These are phyloP conservation scores for Petunia axillaris DNA, from an alignment of 257 asterid genomes.

Conservation along the genomic window DNA sequence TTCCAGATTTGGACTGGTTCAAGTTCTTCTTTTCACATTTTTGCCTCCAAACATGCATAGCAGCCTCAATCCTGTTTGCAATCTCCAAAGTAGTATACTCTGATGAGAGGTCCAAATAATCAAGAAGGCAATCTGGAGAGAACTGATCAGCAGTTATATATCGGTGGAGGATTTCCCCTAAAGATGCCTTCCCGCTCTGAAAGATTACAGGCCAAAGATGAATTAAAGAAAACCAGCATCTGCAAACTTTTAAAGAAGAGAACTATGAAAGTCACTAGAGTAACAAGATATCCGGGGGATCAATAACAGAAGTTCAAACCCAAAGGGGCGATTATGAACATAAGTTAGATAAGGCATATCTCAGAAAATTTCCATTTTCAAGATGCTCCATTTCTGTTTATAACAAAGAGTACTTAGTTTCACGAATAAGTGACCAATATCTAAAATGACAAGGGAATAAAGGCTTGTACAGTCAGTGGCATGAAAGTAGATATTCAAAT, in stretches of 20 bases:
- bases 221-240: conserved; percentile 15
- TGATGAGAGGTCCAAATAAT: conserved; percentile 76
- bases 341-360: neutral
- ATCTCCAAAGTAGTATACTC: conserved; percentile 73
- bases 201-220: conserved; percentile 21
- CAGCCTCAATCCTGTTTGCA: conserved; percentile 78
- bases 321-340: conserved; percentile 6
- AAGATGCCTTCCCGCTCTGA: conserved; percentile 86
- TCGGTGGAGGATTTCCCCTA: conserved; percentile 74
- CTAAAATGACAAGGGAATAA: neutral
- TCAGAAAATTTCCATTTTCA: neutral
- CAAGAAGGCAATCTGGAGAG: conserved; percentile 74
- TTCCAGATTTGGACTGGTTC: conserved; percentile 42
- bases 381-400: conserved; percentile 3
- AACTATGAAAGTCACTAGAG: neutral
- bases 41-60: conserved; percentile 73
- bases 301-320: neutral
- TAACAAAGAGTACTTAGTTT: neutral
- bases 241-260: neutral
- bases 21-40: conserved; percentile 58
- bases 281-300: neutral
- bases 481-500: neutral
- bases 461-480: too few species aligned
- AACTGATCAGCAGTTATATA: conserved; percentile 72
- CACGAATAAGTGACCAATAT: neutral